phyloP scores from a whole-genome alignment of 2,329 filamentous ascomycete species.

The Phaeosphaeria sp. region DNA sequence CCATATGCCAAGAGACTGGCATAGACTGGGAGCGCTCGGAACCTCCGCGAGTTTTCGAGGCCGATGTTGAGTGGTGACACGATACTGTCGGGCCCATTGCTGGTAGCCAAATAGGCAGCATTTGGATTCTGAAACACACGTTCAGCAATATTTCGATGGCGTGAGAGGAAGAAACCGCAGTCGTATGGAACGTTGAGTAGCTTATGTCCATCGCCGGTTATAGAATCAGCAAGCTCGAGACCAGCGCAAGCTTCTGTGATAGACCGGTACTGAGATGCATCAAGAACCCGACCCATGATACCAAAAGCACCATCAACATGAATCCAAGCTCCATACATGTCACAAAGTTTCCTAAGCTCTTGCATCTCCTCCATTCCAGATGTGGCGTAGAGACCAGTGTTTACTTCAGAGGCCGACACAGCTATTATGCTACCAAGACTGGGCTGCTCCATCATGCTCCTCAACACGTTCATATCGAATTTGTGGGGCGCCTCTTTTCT shows the following conservation, averaged over 20 bases:
- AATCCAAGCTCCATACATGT: conserved; percentile 79
- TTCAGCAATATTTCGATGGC: conserved; percentile 63
- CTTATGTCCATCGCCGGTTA: conserved; percentile 87
- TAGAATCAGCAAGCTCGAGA: conserved; percentile 83
- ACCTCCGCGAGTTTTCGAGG: conserved; percentile 88
- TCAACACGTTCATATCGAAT: conserved; percentile 71
- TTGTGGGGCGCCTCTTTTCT: conserved; percentile 66
- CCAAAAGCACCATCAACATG: conserved; percentile 94
- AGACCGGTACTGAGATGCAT: conserved; percentile 63
- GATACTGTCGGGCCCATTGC: conserved; percentile 55
- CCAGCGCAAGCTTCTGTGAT: conserved; percentile 63
- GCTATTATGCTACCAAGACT: conserved; percentile 75
- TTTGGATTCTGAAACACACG: conserved; percentile 81
- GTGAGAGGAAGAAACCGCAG: conserved; percentile 86
- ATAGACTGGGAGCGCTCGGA: conserved; percentile 89
- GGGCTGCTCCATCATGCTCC: conserved; percentile 61
- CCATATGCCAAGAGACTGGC: conserved; percentile 80
- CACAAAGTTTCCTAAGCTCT: conserved; percentile 71
- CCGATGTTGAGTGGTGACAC: conserved; percentile 87
- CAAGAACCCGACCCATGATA: conserved; percentile 74
- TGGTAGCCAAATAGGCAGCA: conserved; percentile 74
- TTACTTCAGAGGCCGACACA: conserved; percentile 88
- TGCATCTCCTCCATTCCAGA: conserved; percentile 63
- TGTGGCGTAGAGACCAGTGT: conserved; percentile 82
- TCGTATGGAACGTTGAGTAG: conserved; percentile 96